Percentiles rank a stretch among this genome's conserved stretches.
phyloP scores from a whole-genome alignment of 768 basidiomycete genomes.

The Solioccasus polychromus region DNA sequence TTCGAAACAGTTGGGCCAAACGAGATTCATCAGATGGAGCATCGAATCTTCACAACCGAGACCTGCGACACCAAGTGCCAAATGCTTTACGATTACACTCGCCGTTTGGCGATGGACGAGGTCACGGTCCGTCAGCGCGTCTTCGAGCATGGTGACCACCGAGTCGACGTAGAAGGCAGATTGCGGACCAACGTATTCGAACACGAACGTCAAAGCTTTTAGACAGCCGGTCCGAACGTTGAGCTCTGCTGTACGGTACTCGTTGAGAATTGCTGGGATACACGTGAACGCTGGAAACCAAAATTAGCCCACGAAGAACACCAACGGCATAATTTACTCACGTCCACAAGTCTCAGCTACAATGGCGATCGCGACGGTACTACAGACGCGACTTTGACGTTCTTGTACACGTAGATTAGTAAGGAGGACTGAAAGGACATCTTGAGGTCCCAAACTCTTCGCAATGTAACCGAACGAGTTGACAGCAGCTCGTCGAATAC shows the following conservation, averaged over 20 bases:
- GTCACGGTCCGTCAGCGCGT: constrained; percentile 96
- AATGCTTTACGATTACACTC: constrained; percentile 96
- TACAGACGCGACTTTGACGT: constrained; percentile 97
- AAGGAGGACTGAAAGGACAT: constrained; percentile 91
- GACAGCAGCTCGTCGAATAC: constrained; percentile 96
- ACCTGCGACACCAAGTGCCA: constrained; percentile 95
- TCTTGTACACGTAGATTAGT: constrained; percentile 98
- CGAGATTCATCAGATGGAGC: constrained; percentile 95
- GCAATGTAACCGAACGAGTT: constrained; percentile 99
- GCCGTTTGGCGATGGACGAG: constrained; percentile 98
- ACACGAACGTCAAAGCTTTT: constrained; percentile 97
- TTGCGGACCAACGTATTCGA: constrained; percentile 97
- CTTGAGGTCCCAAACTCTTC: constrained; percentile 98
- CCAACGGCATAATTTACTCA: constrained; percentile 23
- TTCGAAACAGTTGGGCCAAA: constrained; percentile 99
- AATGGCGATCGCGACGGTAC: constrained; percentile 96
- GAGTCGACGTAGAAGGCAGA: constrained; percentile 97
- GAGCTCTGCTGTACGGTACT: constrained; percentile 96
- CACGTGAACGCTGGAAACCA: constrained; percentile 80
- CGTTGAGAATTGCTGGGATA: constrained; percentile 97
- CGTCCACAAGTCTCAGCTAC: constrained; percentile 91
- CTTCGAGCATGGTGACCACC: constrained; percentile 96
- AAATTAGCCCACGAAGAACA: constrained; percentile 4
- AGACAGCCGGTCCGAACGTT: constrained; percentile 99
- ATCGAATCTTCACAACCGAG: constrained; percentile 98